Conservation (phyloP, 345 rosid species). For the Bruguiera sexangula region DNA sequence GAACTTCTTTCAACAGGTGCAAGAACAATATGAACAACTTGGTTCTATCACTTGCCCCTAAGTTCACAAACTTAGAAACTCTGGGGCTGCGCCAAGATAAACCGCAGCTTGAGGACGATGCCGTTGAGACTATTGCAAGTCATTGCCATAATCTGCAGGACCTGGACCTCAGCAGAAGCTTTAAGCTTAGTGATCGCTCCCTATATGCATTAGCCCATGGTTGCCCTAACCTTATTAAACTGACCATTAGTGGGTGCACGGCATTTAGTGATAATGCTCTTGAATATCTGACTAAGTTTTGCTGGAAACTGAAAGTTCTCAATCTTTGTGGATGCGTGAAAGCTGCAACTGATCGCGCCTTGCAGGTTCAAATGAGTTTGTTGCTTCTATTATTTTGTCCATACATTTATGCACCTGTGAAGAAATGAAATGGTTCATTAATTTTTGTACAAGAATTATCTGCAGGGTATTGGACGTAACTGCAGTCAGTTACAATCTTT, state of each 20-base stretch:
- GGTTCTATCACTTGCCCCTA: slow-evolving; percentile 81
- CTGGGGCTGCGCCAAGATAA: slow-evolving; percentile 79
- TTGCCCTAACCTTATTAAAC: slow-evolving; percentile 71
- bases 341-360: slow-evolving; percentile 73
- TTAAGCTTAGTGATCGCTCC: slow-evolving; percentile 70
- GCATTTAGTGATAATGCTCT: slow-evolving; percentile 66
- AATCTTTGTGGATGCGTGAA: slow-evolving; percentile 92
- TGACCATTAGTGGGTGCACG: slow-evolving; percentile 89
- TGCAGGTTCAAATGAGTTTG: slow-evolving; percentile 50
- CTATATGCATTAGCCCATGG: slow-evolving; percentile 73
- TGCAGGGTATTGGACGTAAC: slow-evolving; percentile 83
- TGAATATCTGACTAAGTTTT: slow-evolving; percentile 52
- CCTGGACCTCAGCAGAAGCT: slow-evolving; percentile 96
- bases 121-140: slow-evolving; percentile 71
- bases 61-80: slow-evolving; percentile 66
- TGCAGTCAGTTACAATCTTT: slow-evolving; percentile 66
- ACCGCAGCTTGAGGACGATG: slow-evolving; percentile 80
- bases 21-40: slow-evolving; percentile 74
- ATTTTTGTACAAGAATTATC: neutral
- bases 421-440: neutral
- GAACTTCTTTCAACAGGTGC: slow-evolving; percentile 49
- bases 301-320: slow-evolving; percentile 56
- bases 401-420: neutral
- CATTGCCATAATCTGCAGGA: slow-evolving; percentile 78
- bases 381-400: neutral